Conservation (phyloP, 1,139 yeast species). For the Hyphopichia burtonii region DNA sequence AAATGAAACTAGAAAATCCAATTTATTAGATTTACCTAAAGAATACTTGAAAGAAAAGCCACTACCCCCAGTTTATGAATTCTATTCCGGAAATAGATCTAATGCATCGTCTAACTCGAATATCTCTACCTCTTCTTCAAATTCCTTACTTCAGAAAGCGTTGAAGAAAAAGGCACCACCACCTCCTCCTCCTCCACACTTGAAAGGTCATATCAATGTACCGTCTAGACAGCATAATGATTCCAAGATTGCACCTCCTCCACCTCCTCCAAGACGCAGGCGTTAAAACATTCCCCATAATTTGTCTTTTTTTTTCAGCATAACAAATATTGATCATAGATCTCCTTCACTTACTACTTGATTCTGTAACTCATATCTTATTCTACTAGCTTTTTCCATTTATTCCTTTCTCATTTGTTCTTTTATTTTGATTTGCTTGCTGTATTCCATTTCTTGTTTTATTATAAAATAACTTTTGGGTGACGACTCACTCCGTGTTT, state of each 20-base stretch:
- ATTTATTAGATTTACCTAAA: constrained; percentile 34
- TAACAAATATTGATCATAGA: too few relatives aligned
- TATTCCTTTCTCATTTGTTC: background rate
- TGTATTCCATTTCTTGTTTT: background rate
- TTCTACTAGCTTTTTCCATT: too few relatives aligned
- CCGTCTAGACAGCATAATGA: background rate
- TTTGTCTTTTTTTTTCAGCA: background rate
- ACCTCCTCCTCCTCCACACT: constrained; percentile 29
- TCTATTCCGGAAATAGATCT: constrained; percentile 2
- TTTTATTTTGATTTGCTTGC: background rate
- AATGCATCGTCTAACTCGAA: constrained; percentile 9
- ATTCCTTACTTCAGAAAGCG: constrained; percentile 27
- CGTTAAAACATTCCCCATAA: constrained; percentile 5
- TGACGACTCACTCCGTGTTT: too few relatives aligned
- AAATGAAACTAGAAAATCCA: constrained; percentile 3
- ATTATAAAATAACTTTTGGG: background rate
- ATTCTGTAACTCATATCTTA: too few relatives aligned
- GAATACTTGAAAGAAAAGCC: constrained; percentile 26
- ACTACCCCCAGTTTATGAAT: constrained; percentile 7
- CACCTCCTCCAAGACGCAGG: constrained; percentile 19
- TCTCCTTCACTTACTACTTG: too few relatives aligned
- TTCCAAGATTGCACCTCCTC: constrained; percentile 13
- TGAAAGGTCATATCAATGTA: too few relatives aligned
- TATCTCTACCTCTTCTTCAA: constrained; percentile 5
- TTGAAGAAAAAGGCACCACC: constrained; percentile 40